Evolutionary conservation across 129 eudicot genomes (phyloP), one percentile per base, ranked within the genome.

Genomic region (Escallonia rubra): DNA sequence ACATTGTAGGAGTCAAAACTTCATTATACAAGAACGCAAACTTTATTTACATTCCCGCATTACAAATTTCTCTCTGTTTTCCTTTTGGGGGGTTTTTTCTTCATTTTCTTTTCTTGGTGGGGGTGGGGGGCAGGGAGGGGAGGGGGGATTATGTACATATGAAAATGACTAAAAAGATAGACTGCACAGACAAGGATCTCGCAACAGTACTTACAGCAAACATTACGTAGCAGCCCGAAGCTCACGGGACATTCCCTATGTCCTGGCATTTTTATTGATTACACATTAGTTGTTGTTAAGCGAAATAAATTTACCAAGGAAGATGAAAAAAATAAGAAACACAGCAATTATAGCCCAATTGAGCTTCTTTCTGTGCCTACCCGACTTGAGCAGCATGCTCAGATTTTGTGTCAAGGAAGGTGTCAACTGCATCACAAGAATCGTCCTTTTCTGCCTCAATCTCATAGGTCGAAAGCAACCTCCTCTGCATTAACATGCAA

Each of bases 381-480:
- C 88, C 82, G 54, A 69, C 66, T 71, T 73, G 78, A 69, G 81
- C 75, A 23, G 72, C 81, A 71, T 72, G 76, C 39, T 71, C 80
- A 63, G 82, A 69, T 79, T 80, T 82, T 49, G 61, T 61, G 56
- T 76, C 80, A 40, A 78, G 77, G 48, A 75, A 53, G 64, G 70
- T 47, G 44, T 82, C 74, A 54, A 72, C 75, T 4, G 42, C 65
- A 65, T 72, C 87, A 54, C 71, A 76, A n/a, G 74, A 13, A 46
- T 72, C 73, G 66, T 82, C 86, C 72, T 80, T 81, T 52, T 76
- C 90, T 2, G 82, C 11, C 46, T 83, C 92, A 14, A 85, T 63
- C 77, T 90, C 95, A 66, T 87, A 82, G 52, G 96, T 77, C 41
- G 96, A 81, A 45, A 92, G 84, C 84, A 92, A 15, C 66, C 76